phyloP scores from a whole-genome alignment of 495 filamentous ascomycete genomes.

The Stereocaulon alpinum region DNA sequence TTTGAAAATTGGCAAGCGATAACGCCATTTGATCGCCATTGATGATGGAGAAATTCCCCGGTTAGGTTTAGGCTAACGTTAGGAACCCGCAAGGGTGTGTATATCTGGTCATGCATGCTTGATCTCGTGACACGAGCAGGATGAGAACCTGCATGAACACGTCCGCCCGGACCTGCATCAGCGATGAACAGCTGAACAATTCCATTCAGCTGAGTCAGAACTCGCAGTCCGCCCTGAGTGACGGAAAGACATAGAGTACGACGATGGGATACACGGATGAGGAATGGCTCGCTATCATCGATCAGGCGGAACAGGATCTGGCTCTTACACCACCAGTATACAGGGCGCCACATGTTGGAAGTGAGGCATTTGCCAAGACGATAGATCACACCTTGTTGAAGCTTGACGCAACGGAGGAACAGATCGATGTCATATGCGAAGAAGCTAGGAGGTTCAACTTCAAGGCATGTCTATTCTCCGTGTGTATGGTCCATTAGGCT shows the following conservation, averaged over 20 bases:
- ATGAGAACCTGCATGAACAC: neutral
- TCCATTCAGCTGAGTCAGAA: no score
- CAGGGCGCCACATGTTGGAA: slow-evolving; percentile 16
- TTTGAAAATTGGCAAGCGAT: slow-evolving; percentile 2
- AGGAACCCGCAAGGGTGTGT: neutral
- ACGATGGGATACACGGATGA: slow-evolving; percentile 16
- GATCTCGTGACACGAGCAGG: no score
- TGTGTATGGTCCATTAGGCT: neutral
- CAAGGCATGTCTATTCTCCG: slow-evolving; percentile 32
- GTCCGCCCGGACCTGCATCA: neutral
- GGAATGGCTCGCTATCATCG: slow-evolving; percentile 16
- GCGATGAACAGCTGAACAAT: no score
- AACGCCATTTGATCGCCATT: slow-evolving; percentile 13
- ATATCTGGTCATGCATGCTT: neutral
- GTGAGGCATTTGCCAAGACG: slow-evolving; percentile 22
- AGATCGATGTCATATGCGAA: slow-evolving; percentile 52
- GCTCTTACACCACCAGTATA: neutral
- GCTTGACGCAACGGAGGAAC: slow-evolving; percentile 38
- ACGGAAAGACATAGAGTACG: neutral
- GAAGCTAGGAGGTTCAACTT: slow-evolving; percentile 52
- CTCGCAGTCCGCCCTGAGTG: no score
- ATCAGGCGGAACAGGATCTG: slow-evolving; percentile 6
- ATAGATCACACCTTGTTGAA: slow-evolving; percentile 62
- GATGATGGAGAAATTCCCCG: slow-evolving; percentile 16
- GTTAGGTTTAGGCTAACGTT: neutral